phyloP scores from a whole-genome alignment of 1,139 yeast genomes.

The Pichia norvegensis region DNA sequence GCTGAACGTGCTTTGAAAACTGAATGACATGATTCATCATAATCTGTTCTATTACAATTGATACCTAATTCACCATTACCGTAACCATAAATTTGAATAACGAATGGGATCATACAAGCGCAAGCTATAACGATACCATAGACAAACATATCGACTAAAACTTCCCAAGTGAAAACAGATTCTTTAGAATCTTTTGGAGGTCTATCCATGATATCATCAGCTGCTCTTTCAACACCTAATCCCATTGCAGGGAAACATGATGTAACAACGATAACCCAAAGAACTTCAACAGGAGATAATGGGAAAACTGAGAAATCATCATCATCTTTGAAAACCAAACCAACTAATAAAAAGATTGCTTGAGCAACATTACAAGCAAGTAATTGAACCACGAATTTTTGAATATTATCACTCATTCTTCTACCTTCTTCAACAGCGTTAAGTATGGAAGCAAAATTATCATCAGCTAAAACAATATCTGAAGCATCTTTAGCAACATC shows the following conservation, averaged over 20 bases:
- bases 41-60: slow-evolving; percentile 49
- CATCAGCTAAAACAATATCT: slow-evolving; percentile 68
- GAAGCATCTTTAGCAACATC: slow-evolving; percentile 80
- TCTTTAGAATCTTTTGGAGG: slow-evolving; percentile 55
- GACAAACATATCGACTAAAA: slow-evolving; percentile 63
- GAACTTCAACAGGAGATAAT: slow-evolving; percentile 68
- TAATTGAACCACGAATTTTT: slow-evolving; percentile 73
- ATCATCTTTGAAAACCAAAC: slow-evolving; percentile 59
- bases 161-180: slow-evolving; percentile 62
- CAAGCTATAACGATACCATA: slow-evolving; percentile 72
- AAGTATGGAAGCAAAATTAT: slow-evolving; percentile 68
- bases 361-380: slow-evolving; percentile 76
- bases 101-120: slow-evolving; percentile 62
- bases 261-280: slow-evolving; percentile 74
- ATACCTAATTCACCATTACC: slow-evolving; percentile 64
- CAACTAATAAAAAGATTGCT: slow-evolving; percentile 62
- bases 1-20: slow-evolving; percentile 79
- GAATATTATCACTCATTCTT: slow-evolving; percentile 73
- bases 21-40: slow-evolving; percentile 42
- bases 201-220: slow-evolving; percentile 55
- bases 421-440: slow-evolving; percentile 80
- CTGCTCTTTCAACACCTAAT: slow-evolving; percentile 65
- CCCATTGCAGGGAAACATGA: slow-evolving; percentile 86
- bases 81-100: slow-evolving; percentile 54
- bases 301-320: slow-evolving; percentile 64